Base-by-base conservation (phyloP, 768 basidiomycete species). In the Termitomyces sp. region DNA sequence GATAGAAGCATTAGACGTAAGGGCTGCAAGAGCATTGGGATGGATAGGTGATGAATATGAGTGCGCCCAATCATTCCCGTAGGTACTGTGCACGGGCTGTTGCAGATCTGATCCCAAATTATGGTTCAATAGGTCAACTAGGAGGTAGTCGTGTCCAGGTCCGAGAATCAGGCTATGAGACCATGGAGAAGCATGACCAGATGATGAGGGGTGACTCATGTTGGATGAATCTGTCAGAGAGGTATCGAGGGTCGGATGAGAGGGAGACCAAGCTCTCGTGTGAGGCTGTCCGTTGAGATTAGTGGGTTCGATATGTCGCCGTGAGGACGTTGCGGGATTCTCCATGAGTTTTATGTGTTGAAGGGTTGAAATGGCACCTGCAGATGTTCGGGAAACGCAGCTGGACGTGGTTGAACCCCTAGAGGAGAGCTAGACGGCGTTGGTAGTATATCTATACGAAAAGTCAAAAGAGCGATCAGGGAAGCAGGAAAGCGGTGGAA, bases 41-140 rank as follows among this genome's bases (percentile, higher is more conserved):
- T 85, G 78, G 49, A 89, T 73, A 2, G 89, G 83, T 4, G 80
- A 67, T n/a, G 86, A 74, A 68, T 87, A 87, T 19, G 87, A 52
- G 61, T 76, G 72, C 25, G 69, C 71, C 88, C 88, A 90, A 65
- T 78, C 72, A 59, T 72, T 62, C 58, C 59, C 64, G 46, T 71
- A 66, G 48, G 63, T 58, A 35, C 65, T 64, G 32, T 64, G 61
- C n/a, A 64, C 54, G 48, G 56, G 50, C 38, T 40, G 19, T 19
- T 32, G 49, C 54, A 51, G 44, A 43, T 60, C 64, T 53, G 48
- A 50, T 35, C 51, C 59, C 41, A 60, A 31, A 19, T 54, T 52
- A 29, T 62, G 60, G n/a, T 55, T 55, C 31, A 55, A 17, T 5
- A 65, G 53, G 34, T 63, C 62, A 38, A 50, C 53, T 40, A 65